Conservation (phyloP, 345 rosid species). For the Brassica carinata region DNA sequence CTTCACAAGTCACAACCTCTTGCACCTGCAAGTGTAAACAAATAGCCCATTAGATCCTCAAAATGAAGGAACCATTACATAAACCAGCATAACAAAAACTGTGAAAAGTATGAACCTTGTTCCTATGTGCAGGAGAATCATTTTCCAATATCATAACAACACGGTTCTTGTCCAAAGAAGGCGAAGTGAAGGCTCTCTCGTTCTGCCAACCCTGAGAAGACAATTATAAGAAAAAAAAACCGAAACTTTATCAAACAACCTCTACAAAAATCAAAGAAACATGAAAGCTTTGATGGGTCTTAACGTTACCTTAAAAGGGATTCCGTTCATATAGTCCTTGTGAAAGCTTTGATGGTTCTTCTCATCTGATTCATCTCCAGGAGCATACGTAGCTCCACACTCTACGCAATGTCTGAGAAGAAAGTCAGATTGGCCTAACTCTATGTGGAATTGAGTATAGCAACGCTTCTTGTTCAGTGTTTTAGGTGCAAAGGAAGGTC, state of each 20-base stretch:
- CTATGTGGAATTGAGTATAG: conserved; percentile 79
- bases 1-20: conserved; percentile 52
- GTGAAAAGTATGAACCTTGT: conserved; percentile 54
- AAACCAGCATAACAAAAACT: not conserved
- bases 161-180: conserved; percentile 46
- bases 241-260: not conserved
- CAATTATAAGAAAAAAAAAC: conserved; percentile 1
- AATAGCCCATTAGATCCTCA: not conserved
- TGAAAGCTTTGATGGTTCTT: conserved; percentile 69
- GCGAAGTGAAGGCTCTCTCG: conserved; percentile 55
- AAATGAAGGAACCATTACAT: not conserved
- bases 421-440: conserved; percentile 89
- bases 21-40: conserved; percentile 50
- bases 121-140: conserved; percentile 60
- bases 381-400: conserved; percentile 66
- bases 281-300: not conserved
- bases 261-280: conserved; percentile 4
- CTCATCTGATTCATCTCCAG: conserved; percentile 78
- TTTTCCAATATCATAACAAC: conserved; percentile 54
- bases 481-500: conserved; percentile 28
- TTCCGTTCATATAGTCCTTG: conserved; percentile 62
- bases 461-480: conserved; percentile 68
- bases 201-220: conserved; percentile 62
- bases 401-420: conserved; percentile 58
- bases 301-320: conserved; percentile 60